Conservation (phyloP, 768 basidiomycete species). For the Dioszegia aurantiaca region DNA sequence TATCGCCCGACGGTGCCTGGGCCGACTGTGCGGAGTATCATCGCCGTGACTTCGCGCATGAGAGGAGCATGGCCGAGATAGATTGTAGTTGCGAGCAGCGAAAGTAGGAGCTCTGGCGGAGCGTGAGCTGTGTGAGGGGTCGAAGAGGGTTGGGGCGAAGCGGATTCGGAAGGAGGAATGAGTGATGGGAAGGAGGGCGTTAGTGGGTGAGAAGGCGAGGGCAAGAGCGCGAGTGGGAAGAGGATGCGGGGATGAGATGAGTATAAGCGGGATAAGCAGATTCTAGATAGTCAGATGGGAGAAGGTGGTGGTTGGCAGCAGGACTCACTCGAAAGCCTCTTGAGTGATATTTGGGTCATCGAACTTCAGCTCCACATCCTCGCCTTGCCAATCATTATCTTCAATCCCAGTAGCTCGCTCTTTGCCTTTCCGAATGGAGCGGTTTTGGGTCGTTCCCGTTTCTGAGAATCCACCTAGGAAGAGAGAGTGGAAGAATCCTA, state of each 20-base stretch:
- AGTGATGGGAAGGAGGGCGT: conserved; percentile 53
- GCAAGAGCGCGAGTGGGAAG: conserved; percentile 64
- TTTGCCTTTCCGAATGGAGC: conserved; percentile 23
- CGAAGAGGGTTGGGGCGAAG: not conserved
- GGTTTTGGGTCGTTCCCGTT: conserved; percentile 14
- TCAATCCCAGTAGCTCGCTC: conserved; percentile 17
- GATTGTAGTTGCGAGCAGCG: conserved; percentile 78
- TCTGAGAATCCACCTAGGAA: conserved; percentile 61
- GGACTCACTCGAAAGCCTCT: conserved; percentile 81
- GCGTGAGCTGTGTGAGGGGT: conserved; percentile 53
- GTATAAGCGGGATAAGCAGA: conserved; percentile 82
- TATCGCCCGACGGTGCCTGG: conserved; percentile 74
- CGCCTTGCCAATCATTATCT: conserved; percentile 40
- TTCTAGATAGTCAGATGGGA: conserved; percentile 54
- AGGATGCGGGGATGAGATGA: conserved; percentile 76
- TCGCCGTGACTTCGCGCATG: conserved; percentile 69
- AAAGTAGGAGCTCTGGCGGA: conserved; percentile 79
- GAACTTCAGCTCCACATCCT: conserved; percentile 68
- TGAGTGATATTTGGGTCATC: conserved; percentile 86
- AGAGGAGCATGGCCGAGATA: conserved; percentile 79
- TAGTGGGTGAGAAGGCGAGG: conserved; percentile 67
- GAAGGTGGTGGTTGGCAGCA: not conserved
- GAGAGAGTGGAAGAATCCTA: conserved; percentile 81
- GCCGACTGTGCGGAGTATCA: conserved; percentile 70
- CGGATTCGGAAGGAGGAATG: conserved; percentile 28